phyloP scores from a whole-genome alignment of 805 yeast species.

The Groenewaldozyma tartarivorans region DNA sequence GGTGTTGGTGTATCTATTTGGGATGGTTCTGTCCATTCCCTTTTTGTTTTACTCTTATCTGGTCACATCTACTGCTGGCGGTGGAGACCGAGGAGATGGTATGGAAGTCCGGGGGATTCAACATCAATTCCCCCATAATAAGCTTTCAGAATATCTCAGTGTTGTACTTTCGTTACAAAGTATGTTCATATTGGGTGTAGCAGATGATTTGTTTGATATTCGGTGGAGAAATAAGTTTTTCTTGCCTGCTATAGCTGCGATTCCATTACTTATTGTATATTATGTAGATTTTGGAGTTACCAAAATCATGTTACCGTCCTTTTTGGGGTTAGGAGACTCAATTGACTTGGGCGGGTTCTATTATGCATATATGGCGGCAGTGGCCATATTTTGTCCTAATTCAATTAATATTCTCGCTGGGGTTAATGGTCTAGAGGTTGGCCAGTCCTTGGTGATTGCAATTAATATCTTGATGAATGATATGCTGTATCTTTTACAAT shows the following conservation, averaged over 20 bases:
- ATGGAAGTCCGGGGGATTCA: slow-evolving; percentile 17
- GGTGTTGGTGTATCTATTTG: slow-evolving; percentile 68
- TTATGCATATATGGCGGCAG: slow-evolving; percentile 82
- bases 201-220: slow-evolving; percentile 91
- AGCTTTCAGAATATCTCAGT: slow-evolving; percentile 76
- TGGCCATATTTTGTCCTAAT: slow-evolving; percentile 91
- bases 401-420: slow-evolving; percentile 96
- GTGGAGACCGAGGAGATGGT: slow-evolving; percentile 44
- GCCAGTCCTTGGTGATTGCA: slow-evolving; percentile 79
- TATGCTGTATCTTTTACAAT: slow-evolving; percentile 43
- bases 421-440: slow-evolving; percentile 92
- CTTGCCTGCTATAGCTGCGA: slow-evolving; percentile 86
- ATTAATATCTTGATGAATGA: slow-evolving; percentile 69
- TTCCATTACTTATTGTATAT: slow-evolving; percentile 84
- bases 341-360: slow-evolving; percentile 74
- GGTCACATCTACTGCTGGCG: slow-evolving; percentile 48
- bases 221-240: slow-evolving; percentile 97
- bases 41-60: slow-evolving; percentile 72
- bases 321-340: slow-evolving; percentile 35
- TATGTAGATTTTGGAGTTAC: slow-evolving; percentile 93
- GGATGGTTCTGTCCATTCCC: slow-evolving; percentile 81
- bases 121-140: slow-evolving; percentile 60
- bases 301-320: slow-evolving; percentile 69
- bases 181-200: slow-evolving; percentile 75
- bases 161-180: slow-evolving; percentile 77